Evolutionary conservation across 805 yeast species (phyloP).

Genomic region (Saturnispora galanensis): DNA sequence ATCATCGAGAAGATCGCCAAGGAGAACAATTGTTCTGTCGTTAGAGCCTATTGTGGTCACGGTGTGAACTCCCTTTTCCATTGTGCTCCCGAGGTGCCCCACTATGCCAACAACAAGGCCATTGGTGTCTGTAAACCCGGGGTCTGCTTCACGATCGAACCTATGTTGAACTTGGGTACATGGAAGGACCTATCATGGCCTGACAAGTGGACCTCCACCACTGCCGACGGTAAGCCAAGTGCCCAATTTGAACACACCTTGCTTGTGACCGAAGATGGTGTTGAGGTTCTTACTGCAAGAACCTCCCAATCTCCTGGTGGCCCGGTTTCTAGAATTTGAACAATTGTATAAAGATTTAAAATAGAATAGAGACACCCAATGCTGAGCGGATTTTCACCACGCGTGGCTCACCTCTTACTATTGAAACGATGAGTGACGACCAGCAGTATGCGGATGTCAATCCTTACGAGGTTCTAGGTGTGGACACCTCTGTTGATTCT

Average conservation of each 20-base stretch:
- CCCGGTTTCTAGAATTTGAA: constrained; percentile 42
- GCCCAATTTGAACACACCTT: constrained; percentile 96
- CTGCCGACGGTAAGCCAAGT: constrained; percentile 79
- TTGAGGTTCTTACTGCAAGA: constrained; percentile 82
- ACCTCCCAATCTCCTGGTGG: constrained; percentile 84
- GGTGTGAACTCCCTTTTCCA: constrained; percentile 86
- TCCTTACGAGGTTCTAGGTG: constrained; percentile 48
- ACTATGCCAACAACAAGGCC: constrained; percentile 88
- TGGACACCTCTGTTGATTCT: constrained; percentile 32
- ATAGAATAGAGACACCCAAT: no score
- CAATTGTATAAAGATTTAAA: neutral
- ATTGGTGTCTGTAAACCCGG: constrained; percentile 93
- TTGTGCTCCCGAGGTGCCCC: constrained; percentile 87
- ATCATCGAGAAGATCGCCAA: constrained; percentile 80
- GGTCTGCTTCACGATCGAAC: constrained; percentile 94
- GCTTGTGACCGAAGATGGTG: constrained; percentile 87
- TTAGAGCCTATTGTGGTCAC: constrained; percentile 87
- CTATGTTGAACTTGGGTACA: constrained; percentile 85
- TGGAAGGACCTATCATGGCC: constrained; percentile 87
- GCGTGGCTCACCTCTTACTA: neutral
- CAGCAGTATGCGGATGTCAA: constrained; percentile 19
- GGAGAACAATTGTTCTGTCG: constrained; percentile 72
- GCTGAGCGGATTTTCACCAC: no score
- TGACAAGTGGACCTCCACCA: constrained; percentile 92
- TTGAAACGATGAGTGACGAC: neutral